phyloP scores from a whole-genome alignment of 2,329 filamentous ascomycete species.

The Aschersonia sp. region DNA sequence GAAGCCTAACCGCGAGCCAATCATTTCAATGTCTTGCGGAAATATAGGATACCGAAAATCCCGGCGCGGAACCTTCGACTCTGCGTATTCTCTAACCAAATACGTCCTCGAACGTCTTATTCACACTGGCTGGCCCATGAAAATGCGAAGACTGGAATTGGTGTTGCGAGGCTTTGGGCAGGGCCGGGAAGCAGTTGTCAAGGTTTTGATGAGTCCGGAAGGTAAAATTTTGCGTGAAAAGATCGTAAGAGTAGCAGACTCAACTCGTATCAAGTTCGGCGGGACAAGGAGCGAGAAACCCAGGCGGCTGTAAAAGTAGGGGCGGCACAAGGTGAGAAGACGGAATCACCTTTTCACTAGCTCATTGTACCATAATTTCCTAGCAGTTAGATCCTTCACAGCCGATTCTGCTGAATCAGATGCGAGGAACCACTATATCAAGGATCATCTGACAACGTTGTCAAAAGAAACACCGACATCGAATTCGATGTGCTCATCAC shows the following conservation, averaged over 20 bases:
- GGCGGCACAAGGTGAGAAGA: background rate
- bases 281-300: slow-evolving; percentile 75
- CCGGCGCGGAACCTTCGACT: slow-evolving; percentile 70
- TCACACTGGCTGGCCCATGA: slow-evolving; percentile 61
- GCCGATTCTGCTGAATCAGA: too few species aligned
- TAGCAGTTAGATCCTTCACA: too few species aligned
- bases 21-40: slow-evolving; percentile 69
- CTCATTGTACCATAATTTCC: too few species aligned
- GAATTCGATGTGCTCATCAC: too few species aligned
- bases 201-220: slow-evolving; percentile 77
- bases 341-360: background rate
- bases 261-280: slow-evolving; percentile 88
- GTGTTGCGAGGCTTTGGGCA: slow-evolving; percentile 72
- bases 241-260: slow-evolving; percentile 70
- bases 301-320: slow-evolving; percentile 48
- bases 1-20: slow-evolving; percentile 61
- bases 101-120: slow-evolving; percentile 75
- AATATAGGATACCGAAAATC: slow-evolving; percentile 86
- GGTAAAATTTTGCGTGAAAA: slow-evolving; percentile 60
- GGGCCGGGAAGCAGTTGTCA: slow-evolving; percentile 78
- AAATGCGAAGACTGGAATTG: slow-evolving; percentile 67
- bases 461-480: too few species aligned
- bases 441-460: too few species aligned
- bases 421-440: too few species aligned
- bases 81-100: slow-evolving; percentile 76